Evolutionary conservation across 768 basidiomycete species (phyloP).

Genomic region (Kondoa subrosea): DNA sequence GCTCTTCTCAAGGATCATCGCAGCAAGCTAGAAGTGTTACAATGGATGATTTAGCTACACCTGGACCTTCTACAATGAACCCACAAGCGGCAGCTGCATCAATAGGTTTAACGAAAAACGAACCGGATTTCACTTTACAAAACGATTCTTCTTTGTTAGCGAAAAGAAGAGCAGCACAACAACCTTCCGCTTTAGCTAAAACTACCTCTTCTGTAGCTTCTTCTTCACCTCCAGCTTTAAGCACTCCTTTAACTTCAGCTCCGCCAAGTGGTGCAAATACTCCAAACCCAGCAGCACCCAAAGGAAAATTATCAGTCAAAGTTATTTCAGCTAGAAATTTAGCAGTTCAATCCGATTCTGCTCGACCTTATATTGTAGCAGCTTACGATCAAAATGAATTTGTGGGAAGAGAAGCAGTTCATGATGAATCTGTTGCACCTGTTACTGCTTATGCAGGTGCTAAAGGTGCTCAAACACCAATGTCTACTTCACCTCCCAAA

Average conservation of each 20-base stretch:
- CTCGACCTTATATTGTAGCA: slow-evolving; percentile 82
- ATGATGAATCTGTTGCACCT: slow-evolving; percentile 40
- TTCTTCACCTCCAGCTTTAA: neutral
- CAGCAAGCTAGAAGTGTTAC: neutral
- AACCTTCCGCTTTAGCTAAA: too few relatives aligned
- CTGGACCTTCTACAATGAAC: neutral
- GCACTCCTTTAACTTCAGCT: neutral
- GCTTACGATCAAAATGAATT: slow-evolving; percentile 99
- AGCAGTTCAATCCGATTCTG: slow-evolving; percentile 46
- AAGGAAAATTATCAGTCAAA: slow-evolving; percentile 75
- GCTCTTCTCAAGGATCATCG: neutral
- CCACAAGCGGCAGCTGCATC: neutral
- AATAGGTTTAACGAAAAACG: neutral
- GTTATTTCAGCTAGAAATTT: slow-evolving; percentile 78
- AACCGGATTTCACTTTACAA: neutral
- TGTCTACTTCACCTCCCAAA: neutral
- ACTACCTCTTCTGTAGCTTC: neutral
- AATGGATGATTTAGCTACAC: neutral
- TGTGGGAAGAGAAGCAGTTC: slow-evolving; percentile 69
- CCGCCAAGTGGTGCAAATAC: neutral
- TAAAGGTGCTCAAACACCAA: neutral
- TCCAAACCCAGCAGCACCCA: neutral
- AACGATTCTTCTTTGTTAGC: neutral
- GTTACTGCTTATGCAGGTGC: neutral
- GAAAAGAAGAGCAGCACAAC: neutral